phyloP scores from a whole-genome alignment of 108 stramenopile species.

The Skeletonema grethae region DNA sequence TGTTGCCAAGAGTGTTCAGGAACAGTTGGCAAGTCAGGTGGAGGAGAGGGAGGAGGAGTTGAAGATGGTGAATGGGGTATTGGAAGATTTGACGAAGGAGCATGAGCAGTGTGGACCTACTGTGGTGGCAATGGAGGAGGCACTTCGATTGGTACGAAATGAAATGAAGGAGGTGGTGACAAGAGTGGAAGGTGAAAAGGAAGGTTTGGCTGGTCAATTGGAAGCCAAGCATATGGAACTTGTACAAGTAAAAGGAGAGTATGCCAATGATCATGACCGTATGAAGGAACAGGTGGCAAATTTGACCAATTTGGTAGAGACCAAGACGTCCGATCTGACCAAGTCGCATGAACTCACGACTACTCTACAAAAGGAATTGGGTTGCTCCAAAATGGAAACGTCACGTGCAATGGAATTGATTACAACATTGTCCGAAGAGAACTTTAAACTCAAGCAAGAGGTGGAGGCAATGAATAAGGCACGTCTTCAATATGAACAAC shows the following conservation, averaged over 20 bases:
- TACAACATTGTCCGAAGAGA: not conserved
- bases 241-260: not conserved
- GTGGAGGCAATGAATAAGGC: not conserved
- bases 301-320: constrained; percentile 2
- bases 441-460: not conserved
- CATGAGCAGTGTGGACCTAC: not conserved
- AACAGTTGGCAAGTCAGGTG: not conserved
- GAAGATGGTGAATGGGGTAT: not conserved
- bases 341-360: not conserved
- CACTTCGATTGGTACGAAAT: not conserved
- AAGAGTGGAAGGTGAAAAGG: not conserved
- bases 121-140: not conserved
- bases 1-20: not conserved
- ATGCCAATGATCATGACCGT: constrained; percentile 4
- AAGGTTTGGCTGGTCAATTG: constrained; percentile 4
- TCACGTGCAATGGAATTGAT: constrained; percentile 1
- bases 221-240: constrained; percentile 11
- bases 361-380: not conserved
- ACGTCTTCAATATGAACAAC: not conserved
- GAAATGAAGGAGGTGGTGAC: not conserved
- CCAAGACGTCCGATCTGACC: not conserved
- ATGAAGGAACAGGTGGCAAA: constrained; percentile 6
- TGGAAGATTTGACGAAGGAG: not conserved
- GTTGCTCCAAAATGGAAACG: not conserved
- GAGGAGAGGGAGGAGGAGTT: not conserved